A percentile compares a stretch with the other conserved stretches of the same genome.
Conservation (phyloP, 352 stramenopile species). For the Globisporangium cystogenes region DNA sequence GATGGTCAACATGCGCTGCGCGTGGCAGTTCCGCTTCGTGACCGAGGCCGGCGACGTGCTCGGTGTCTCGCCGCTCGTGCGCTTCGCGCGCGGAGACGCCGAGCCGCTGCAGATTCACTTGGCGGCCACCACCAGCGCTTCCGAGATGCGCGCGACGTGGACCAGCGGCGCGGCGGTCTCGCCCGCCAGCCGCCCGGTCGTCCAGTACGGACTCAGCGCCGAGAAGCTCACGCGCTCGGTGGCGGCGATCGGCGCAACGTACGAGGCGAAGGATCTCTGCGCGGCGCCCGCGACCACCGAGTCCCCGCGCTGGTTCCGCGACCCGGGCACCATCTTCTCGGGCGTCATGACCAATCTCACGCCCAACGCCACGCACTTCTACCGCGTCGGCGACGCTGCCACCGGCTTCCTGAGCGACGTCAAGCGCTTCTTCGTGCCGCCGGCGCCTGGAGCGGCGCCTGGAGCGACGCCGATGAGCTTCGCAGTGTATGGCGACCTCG, state of each 20-base stretch:
- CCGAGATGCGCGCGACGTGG: slow-evolving; percentile 54
- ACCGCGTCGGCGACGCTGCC: slow-evolving; percentile 12
- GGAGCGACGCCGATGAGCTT: slow-evolving; percentile 24
- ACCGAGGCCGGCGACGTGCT: slow-evolving; percentile 23
- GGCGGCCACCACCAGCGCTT: slow-evolving; percentile 2
- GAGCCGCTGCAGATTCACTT: slow-evolving; percentile 28
- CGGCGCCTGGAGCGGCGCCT: slow-evolving; percentile 1
- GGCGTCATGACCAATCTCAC: slow-evolving; percentile 11
- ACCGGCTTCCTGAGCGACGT: slow-evolving; percentile 2
- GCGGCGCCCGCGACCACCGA: slow-evolving; percentile 4
- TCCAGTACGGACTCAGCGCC: slow-evolving; percentile 27
- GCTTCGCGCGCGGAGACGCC: slow-evolving; percentile 24
- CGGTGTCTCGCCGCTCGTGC: slow-evolving; percentile 25
- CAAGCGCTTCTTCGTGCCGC: slow-evolving; percentile 15
- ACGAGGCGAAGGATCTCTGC: slow-evolving; percentile 14
- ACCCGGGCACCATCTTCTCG: slow-evolving; percentile 11
- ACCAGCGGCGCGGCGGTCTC: slow-evolving; percentile 28
- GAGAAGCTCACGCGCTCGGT: slow-evolving; percentile 12
- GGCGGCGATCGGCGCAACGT: slow-evolving; percentile 7
- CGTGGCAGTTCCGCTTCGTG: slow-evolving; percentile 25
- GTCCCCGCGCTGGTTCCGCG: slow-evolving; percentile 8
- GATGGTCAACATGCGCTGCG: slow-evolving; percentile 26
- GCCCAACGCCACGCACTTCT: slow-evolving; percentile 10
- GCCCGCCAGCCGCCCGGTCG: slow-evolving; percentile 13
- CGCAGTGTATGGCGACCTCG: slow-evolving; percentile 55